Conservation (phyloP, 208 protist species). For the Crithidia thermophila region DNA sequence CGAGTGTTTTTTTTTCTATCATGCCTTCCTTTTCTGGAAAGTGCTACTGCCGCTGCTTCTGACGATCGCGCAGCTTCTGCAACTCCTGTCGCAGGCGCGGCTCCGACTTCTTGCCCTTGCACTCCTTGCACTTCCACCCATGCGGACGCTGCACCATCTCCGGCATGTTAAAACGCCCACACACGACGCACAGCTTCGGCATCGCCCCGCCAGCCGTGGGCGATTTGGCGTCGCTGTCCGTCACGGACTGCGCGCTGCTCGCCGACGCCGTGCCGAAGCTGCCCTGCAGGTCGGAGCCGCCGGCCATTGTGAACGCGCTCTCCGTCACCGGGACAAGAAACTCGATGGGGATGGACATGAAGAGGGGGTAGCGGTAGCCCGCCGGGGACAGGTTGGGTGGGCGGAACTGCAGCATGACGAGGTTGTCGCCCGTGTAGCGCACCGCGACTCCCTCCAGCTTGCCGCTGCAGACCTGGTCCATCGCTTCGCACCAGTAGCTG, state of each 20-base stretch:
- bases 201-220: constrained; percentile 13
- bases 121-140: constrained; percentile 89
- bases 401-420: constrained; percentile 87
- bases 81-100: constrained; percentile 59
- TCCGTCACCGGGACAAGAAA: constrained; percentile 72
- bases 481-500: constrained; percentile 91
- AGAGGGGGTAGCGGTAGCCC: constrained; percentile 88
- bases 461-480: constrained; percentile 89
- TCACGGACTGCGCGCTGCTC: constrained; percentile 38
- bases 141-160: constrained; percentile 69
- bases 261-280: constrained; percentile 46
- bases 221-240: constrained; percentile 28
- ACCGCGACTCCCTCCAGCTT: constrained; percentile 83
- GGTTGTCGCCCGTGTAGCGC: constrained; percentile 86
- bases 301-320: constrained; percentile 23
- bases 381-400: constrained; percentile 69
- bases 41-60: constrained; percentile 3
- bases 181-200: constrained; percentile 83
- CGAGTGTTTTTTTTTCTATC: constrained; percentile 1
- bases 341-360: constrained; percentile 89
- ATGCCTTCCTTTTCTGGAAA: neutral
- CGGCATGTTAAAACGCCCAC: constrained; percentile 79
- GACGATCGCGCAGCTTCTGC: constrained; percentile 35
- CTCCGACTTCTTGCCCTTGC: constrained; percentile 83
- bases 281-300: constrained; percentile 28